phyloP scores from a whole-genome alignment of 2,329 filamentous ascomycete species.

The Sordariomycetes sp. region DNA sequence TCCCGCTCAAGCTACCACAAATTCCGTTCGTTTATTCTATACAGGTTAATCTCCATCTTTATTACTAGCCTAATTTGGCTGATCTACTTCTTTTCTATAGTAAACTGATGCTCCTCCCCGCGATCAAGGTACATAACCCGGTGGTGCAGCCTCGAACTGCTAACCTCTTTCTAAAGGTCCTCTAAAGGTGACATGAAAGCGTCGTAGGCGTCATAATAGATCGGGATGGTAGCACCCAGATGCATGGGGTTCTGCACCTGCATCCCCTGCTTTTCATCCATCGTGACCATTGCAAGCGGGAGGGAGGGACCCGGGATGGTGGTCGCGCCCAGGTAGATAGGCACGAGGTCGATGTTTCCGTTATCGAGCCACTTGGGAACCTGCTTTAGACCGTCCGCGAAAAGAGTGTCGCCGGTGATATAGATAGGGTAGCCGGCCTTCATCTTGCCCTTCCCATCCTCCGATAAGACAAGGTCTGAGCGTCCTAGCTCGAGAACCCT shows the following conservation, averaged over 20 bases:
- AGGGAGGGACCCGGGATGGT: slow-evolving; percentile 49
- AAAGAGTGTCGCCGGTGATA: slow-evolving; percentile 58
- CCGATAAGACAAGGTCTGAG: slow-evolving; percentile 5
- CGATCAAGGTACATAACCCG: slow-evolving; percentile 51
- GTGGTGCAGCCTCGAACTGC: slow-evolving; percentile 34
- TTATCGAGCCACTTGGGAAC: too few species aligned
- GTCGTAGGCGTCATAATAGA: slow-evolving; percentile 56
- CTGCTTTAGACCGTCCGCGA: too few species aligned
- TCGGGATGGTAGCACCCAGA: slow-evolving; percentile 51
- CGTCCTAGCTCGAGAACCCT: slow-evolving; percentile 55
- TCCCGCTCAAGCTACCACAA: too few species aligned
- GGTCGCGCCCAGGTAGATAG: too few species aligned
- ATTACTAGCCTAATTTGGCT: too few species aligned
- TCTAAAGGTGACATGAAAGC: slow-evolving; percentile 47
- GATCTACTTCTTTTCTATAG: not conserved
- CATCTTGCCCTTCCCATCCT: slow-evolving; percentile 24
- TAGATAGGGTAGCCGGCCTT: slow-evolving; percentile 47
- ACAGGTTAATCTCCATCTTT: too few species aligned
- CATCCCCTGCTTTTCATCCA: slow-evolving; percentile 54
- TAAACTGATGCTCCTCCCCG: slow-evolving; percentile 24
- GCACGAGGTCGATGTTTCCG: too few species aligned
- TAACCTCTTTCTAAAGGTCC: slow-evolving; percentile 48
- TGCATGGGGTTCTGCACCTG: slow-evolving; percentile 48
- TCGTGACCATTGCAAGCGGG: slow-evolving; percentile 56
- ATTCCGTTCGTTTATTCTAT: too few species aligned